Conservation (phyloP, 2,329 filamentous ascomycete genomes). For the Dactylonectria macrodidyma region DNA sequence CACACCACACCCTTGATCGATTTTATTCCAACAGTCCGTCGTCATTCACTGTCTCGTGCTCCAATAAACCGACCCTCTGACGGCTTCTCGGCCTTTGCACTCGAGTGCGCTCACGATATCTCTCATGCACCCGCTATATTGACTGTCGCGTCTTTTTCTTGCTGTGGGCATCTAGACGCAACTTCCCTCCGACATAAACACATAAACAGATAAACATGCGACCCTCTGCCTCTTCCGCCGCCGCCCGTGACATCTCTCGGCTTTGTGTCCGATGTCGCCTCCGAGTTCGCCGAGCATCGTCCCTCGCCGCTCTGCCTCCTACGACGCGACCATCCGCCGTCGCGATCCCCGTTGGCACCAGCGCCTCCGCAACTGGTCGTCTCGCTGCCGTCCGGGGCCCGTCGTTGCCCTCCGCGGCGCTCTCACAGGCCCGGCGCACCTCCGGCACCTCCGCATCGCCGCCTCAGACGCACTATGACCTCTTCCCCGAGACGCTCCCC, state of each 20-base stretch:
- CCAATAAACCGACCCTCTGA: conserved; percentile 4
- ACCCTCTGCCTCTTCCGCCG: conserved; percentile 41
- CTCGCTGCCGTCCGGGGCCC: conserved; percentile 15
- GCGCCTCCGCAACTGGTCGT: conserved; percentile 17
- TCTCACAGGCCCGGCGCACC: conserved; percentile 31
- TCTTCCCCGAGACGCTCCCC: conserved; percentile 88
- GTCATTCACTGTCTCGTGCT: conserved; percentile 8
- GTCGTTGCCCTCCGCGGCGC: conserved; percentile 2
- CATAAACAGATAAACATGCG: conserved; percentile 43
- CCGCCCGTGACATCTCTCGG: conserved; percentile 49
- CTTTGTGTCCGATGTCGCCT: conserved; percentile 54
- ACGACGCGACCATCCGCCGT: conserved; percentile 29
- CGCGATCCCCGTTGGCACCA: conserved; percentile 23
- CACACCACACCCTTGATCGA: neutral
- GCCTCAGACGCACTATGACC: conserved; percentile 79
- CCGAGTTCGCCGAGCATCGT: conserved; percentile 47
- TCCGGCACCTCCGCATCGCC: conserved; percentile 34
- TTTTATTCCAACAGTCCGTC: neutral
- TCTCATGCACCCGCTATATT: neutral
- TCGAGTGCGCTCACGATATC: neutral
- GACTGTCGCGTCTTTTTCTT: neutral
- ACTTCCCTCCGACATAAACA: neutral
- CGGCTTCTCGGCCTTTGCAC: conserved; percentile 21
- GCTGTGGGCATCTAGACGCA: neutral
- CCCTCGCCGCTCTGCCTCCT: conserved; percentile 33